Evolutionary conservation across 2,329 filamentous ascomycete species (phyloP), one percentile per base, ranked within the genome.

Genomic region (Lasiodiplodia sp.): DNA sequence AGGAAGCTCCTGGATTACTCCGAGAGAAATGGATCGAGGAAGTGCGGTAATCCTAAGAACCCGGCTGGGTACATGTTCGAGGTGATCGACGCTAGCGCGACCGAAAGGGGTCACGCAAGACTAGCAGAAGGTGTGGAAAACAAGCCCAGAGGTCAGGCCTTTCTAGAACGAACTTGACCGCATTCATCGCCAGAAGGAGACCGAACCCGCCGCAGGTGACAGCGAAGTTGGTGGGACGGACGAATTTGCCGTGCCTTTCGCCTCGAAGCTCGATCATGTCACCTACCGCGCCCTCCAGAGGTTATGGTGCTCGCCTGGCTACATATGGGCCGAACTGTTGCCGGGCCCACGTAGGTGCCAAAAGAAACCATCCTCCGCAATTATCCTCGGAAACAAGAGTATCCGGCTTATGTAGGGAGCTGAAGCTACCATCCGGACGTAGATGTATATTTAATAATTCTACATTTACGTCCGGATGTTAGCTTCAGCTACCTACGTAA

Each of bases 61-160:
- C 91, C 91, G 0, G 91, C 91, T 2, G 91, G 93, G 78, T 57
- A 88, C 81, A 92, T 93, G 88, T 84, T 93, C 25, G 82, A 84
- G 55, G 76, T 78, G 14, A 73, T 47, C 18, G 49, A 34, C 25
- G 62, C 62, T 16, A 75, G 68, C 75, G 78, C 68, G 77, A 78
- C 81, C 11, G 82, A 82, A 2, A 77, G 28, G 81, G 66, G 82
- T 81, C 0, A 78, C 83, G 38, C n/a, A 73, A 69, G 80, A 83
- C 68, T 84, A 82, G 82, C 76, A 76, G 57, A 72, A 78, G 10
- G 77, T 80, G 6, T 83, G 82, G 82, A 77, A 74, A 14, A 37
- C 52, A 2, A 77, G 75, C 60, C 63, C 73, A 2, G 62, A 72
- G 53, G 69, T 70, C 5, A 67, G 71, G 23, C 64, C 51, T 0